Conservation (phyloP, 2,329 filamentous ascomycete species). For the Botrytis aclada region DNA sequence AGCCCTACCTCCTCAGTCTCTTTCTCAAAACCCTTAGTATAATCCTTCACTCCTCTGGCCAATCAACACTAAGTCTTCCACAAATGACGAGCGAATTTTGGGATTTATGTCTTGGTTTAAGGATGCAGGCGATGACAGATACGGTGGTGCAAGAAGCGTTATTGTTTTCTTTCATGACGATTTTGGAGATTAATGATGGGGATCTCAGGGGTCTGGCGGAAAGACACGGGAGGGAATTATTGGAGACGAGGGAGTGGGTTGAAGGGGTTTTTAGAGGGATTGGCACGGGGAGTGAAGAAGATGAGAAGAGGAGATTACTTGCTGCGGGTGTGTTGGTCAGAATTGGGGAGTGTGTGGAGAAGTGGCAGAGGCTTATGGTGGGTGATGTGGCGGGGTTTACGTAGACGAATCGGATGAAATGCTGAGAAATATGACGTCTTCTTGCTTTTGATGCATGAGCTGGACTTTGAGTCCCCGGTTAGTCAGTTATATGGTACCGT, state of each 20-base stretch:
- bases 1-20: constrained; percentile 71
- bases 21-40: constrained; percentile 85
- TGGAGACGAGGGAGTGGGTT: constrained; percentile 88
- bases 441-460: not conserved
- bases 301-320: constrained; percentile 75
- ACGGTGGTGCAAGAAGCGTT: constrained; percentile 68
- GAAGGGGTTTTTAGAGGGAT: constrained; percentile 65
- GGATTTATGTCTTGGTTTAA: constrained; percentile 72
- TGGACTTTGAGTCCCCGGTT: not conserved
- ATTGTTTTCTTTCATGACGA: constrained; percentile 72
- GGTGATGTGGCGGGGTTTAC: constrained; percentile 53
- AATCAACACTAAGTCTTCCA: constrained; percentile 70
- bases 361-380: constrained; percentile 73
- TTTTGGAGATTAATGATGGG: constrained; percentile 74
- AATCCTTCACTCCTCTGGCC: constrained; percentile 77
- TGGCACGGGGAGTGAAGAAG: constrained; percentile 54
- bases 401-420: not conserved
- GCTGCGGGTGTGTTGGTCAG: constrained; percentile 76
- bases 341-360: constrained; percentile 76
- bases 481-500: not conserved
- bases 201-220: constrained; percentile 70
- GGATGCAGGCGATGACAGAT: constrained; percentile 59
- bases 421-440: not conserved
- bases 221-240: constrained; percentile 69
- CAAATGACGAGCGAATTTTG: constrained; percentile 83